Conservation (phyloP, 352 stramenopile genomes). For the Phytophthora cactorum region DNA sequence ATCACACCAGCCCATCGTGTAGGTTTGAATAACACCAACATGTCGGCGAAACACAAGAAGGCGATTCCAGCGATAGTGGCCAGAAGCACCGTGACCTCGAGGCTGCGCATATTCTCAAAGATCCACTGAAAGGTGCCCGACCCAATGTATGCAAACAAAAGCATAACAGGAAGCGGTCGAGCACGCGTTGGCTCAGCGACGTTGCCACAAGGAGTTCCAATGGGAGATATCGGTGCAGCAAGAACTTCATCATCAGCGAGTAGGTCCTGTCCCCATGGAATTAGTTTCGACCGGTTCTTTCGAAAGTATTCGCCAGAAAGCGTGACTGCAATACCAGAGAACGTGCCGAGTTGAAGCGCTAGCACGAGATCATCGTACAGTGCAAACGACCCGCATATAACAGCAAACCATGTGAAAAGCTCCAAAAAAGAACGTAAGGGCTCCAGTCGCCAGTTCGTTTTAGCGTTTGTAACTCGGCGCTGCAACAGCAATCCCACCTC, state of each 20-base stretch:
- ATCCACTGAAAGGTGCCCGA: conserved; percentile 91
- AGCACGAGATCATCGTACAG: conserved; percentile 85
- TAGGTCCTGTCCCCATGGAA: conserved; percentile 49
- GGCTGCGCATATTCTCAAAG: conserved; percentile 85
- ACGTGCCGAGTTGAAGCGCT: conserved; percentile 81
- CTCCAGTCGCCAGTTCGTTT: conserved; percentile 78
- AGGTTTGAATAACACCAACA: conserved; percentile 64
- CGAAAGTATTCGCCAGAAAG: conserved; percentile 82
- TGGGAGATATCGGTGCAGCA: conserved; percentile 29
- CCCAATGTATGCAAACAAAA: conserved; percentile 86
- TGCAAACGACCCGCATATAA: conserved; percentile 81
- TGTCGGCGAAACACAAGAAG: conserved; percentile 84
- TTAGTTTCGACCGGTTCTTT: conserved; percentile 61
- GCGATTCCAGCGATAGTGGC: conserved; percentile 81
- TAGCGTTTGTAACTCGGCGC: conserved; percentile 74
- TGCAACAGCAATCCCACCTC: conserved; percentile 79
- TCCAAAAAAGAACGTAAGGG: conserved; percentile 84
- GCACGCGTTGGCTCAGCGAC: conserved; percentile 17
- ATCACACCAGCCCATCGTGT: conserved; percentile 79
- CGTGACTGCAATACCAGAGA: conserved; percentile 82
- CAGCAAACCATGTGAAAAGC: conserved; percentile 82
- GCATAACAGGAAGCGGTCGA: conserved; percentile 60
- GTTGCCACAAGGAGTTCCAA: conserved; percentile 16
- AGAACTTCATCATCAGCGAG: conserved; percentile 29
- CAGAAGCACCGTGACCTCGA: conserved; percentile 82